Base-by-base conservation (phyloP, 2,329 filamentous ascomycete genomes). In the Lanzia echinophila region DNA sequence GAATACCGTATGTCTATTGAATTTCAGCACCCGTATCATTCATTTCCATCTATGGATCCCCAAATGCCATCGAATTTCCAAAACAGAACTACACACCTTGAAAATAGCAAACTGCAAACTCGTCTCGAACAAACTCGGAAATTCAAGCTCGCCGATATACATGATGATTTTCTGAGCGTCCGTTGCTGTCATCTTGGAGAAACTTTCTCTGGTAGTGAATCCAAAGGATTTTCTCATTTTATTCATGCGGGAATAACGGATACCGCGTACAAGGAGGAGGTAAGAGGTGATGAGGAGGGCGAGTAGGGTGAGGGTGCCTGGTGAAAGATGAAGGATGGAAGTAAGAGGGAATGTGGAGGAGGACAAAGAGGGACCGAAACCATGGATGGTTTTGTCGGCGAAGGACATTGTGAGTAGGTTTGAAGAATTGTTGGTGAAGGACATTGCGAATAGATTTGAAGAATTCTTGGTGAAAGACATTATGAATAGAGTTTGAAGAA, bases 31-130 rank as follows among this genome's bases (percentile, higher is more conserved):
- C 15, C 10, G 13, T 38, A 11, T n/a, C 34, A 38, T 38, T n/a
- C 15, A 6, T 15, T 11, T 3, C 33, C 33, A 10, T 2, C 33
- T 15, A 11, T 15, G 7, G 33, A 34, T 34, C 33, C 15, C 10
- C 33, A 34, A 2, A 2, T 32, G 31, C 32, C 12, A 12, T 28
- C 33, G 10, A 15, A 34, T 34, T 34, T 3, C 20, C 31, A 28
- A 47, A 20, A 2, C 10, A 13, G 20, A 28, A 39, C 17, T 33
- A 41, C 67, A 34, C 55, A 77, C 77, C 68, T 76, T 77, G 64
- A 84, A 82, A 6, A 84, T 70, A 1, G 81, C 79, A 63, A 84
- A 82, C 53, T 81, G 75, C 5, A 82, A 66, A 1, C 78, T 71
- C 47, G 75, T 79, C 12, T 71, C 64, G 50, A 70, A 75, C 1